Evolutionary conservation across 805 yeast genomes (phyloP), one percentile per base, ranked within the genome.

Genomic region (Scheffersomyces stipitis): DNA sequence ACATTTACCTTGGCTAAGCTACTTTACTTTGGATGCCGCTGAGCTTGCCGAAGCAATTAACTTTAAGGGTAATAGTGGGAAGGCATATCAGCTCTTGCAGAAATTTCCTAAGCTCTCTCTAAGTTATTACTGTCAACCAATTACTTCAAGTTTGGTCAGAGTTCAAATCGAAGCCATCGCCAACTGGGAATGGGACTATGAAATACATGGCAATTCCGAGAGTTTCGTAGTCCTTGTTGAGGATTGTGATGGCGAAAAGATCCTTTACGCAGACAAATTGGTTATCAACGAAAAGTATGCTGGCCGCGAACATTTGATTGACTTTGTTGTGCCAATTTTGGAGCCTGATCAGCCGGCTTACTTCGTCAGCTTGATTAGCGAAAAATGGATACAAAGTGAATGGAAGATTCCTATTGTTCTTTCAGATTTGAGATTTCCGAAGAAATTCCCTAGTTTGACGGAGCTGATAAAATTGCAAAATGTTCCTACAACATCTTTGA

Each of bases 41-140:
- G 93, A 86, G 48, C 80, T 90, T 33, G 88, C 93, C 0, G 86
- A 81, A 55, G 91, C 93, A 0, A 73, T 91, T 15, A 76, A 86
- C 40, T 78, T 83, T 18, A 89, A 81, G 42, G 77, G 78, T 16
- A 67, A 71, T 47, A 95, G 95, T 3, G 72, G 71, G 44, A 47
- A 61, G 8, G 81, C 81, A 0, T 77, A 71, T 47, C 79, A 81
- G 14, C 56, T 82, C 41, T 54, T 93, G 3, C 69, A 72, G 40
- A 78, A 82, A 47, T 91, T 90, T 50, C 99, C 99, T 0, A 71
- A 73, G 34, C 40, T 91, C 2, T 56, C 69, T 1, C 37, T 89
- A 30, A 71, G 71, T 15, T 81, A 84, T 34, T 69, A 73, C 12
- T 75, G 80, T 5, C 91, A 84, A 49, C 96, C 99, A 0, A 67